Evolutionary conservation across 768 basidiomycete species (phyloP).

Genomic region (Gautieria morchelliformis): DNA sequence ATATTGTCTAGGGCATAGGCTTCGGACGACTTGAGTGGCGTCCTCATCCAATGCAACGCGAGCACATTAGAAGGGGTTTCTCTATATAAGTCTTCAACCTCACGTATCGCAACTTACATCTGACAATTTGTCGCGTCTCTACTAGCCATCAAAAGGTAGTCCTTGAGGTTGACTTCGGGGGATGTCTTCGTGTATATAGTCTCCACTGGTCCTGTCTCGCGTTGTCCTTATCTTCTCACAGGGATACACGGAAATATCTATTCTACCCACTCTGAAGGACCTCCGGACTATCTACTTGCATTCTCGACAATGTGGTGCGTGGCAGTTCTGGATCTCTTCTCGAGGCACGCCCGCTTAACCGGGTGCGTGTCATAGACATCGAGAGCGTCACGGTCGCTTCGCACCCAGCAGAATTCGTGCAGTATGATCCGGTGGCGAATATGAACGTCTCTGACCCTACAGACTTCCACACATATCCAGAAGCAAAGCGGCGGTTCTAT

Average conservation of each 20-base stretch:
- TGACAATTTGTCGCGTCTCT: slow-evolving; percentile 41
- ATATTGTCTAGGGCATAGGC: background rate
- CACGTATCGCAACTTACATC: slow-evolving; percentile 14
- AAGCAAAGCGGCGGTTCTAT: slow-evolving; percentile 87
- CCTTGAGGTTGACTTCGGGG: slow-evolving; percentile 87
- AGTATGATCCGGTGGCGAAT: slow-evolving; percentile 65
- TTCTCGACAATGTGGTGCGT: slow-evolving; percentile 79
- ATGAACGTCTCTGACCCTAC: slow-evolving; percentile 54
- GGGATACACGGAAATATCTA: slow-evolving; percentile 92
- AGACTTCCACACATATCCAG: slow-evolving; percentile 85
- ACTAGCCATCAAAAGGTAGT: slow-evolving; percentile 96
- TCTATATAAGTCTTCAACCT: slow-evolving; percentile 67
- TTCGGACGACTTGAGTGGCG: slow-evolving; percentile 6
- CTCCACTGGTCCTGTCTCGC: background rate
- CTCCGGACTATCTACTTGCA: slow-evolving; percentile 82
- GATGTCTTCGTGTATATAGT: slow-evolving; percentile 67
- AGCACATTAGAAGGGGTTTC: slow-evolving; percentile 74
- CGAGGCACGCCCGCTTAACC: background rate
- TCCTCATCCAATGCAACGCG: slow-evolving; percentile 50
- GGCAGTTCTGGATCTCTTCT: background rate
- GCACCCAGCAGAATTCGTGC: slow-evolving; percentile 66
- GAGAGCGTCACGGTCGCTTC: slow-evolving; percentile 65
- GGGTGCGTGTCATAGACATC: slow-evolving; percentile 39
- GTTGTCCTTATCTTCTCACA: slow-evolving; percentile 19
- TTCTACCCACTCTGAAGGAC: slow-evolving; percentile 70